A percentile compares a stretch with the other conserved stretches of the same genome.
Evolutionary conservation across 2,329 filamentous ascomycete species (phyloP).

Genomic region (Gaeumannomyces tritici): DNA sequence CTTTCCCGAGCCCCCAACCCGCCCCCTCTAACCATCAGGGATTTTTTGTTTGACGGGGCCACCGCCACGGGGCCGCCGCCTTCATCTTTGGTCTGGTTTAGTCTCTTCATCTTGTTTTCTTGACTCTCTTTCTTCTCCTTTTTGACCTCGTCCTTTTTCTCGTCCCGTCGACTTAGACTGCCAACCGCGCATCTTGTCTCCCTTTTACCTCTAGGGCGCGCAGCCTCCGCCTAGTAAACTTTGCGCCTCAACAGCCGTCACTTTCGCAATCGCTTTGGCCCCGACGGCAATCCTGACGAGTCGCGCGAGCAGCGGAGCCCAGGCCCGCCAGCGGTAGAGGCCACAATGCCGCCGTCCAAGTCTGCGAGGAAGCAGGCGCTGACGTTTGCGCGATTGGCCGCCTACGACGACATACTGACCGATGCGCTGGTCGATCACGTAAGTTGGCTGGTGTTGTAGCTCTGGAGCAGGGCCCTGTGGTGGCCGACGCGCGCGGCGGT

Average conservation of each 20-base stretch:
- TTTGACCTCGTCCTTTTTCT: not conserved
- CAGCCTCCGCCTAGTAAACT: not conserved
- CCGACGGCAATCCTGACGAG: not conserved
- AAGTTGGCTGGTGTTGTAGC: constrained; percentile 23
- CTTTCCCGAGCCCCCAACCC: not conserved
- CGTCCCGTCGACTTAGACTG: not conserved
- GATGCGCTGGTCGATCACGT: constrained; percentile 94
- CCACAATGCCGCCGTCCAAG: constrained; percentile 2
- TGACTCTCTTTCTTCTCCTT: not conserved
- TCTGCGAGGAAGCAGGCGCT: constrained; percentile 57
- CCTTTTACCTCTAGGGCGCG: not conserved
- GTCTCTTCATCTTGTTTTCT: not conserved
- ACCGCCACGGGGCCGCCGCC: not conserved
- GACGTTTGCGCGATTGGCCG: constrained; percentile 77
- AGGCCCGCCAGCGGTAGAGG: not conserved
- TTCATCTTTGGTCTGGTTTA: not conserved
- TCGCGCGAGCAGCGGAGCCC: not conserved
- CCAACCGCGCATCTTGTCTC: not conserved
- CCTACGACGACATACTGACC: constrained; percentile 92
- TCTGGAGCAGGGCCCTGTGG: not conserved
- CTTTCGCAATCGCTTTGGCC: not conserved
- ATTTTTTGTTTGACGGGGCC: not conserved
- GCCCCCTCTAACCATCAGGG: not conserved
- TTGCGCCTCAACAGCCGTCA: not conserved
- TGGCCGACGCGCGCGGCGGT: not conserved